A percentile compares a stretch with the other conserved stretches of the same genome.
Conservation (phyloP, 306 rosid genomes). For the Inga laurina region DNA sequence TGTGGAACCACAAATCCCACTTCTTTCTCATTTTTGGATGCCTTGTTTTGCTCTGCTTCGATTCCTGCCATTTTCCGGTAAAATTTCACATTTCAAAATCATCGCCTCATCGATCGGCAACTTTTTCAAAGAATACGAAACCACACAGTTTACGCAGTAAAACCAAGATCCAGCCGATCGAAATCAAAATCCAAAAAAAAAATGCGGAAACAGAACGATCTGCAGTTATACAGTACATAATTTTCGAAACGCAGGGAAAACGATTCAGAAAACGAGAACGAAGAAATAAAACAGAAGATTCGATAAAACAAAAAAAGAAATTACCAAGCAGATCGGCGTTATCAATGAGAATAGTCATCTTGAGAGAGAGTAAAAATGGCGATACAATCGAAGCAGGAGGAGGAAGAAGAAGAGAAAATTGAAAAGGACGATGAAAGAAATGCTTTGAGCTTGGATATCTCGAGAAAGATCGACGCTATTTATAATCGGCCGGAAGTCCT, state of each 20-base stretch:
- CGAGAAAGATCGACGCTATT: constrained; percentile 33
- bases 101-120: background rate
- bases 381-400: background rate
- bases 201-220: background rate
- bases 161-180: background rate
- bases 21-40: constrained; percentile 45
- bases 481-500: constrained; percentile 90
- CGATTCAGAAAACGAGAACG: background rate
- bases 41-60: constrained; percentile 32
- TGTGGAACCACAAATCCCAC: constrained; percentile 49
- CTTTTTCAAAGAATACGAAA: background rate
- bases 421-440: background rate
- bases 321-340: constrained; percentile 53
- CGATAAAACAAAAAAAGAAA: background rate
- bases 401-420: background rate
- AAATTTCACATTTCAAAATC: background rate
- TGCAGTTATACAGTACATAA: background rate
- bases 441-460: constrained; percentile 9
- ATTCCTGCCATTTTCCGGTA: constrained; percentile 33
- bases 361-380: constrained; percentile 19
- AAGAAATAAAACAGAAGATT: background rate
- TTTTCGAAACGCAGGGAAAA: background rate
- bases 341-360: constrained; percentile 61
- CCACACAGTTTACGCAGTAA: background rate
- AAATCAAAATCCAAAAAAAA: background rate